Evolutionary conservation across 2,329 filamentous ascomycete species (phyloP).

Genomic region (Trichoderma lentiforme): DNA sequence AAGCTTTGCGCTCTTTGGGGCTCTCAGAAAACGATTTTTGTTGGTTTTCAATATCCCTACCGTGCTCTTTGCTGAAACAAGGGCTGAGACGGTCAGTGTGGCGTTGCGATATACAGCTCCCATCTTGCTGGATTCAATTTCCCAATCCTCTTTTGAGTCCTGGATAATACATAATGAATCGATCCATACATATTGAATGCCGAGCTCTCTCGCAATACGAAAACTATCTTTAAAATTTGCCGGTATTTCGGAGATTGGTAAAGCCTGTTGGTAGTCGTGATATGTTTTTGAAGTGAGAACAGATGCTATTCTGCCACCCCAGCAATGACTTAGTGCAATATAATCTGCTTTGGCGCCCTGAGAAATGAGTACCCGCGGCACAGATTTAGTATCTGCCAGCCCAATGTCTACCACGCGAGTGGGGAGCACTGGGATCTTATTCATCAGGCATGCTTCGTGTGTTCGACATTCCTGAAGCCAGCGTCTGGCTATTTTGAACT

Average conservation of each 20-base stretch:
- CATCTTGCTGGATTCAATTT: slow-evolving; percentile 19
- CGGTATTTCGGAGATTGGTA: slow-evolving; percentile 7
- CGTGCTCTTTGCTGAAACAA: not conserved
- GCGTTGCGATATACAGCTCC: slow-evolving; percentile 18
- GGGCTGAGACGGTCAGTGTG: slow-evolving; percentile 22
- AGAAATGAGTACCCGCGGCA: not conserved
- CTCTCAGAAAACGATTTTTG: not conserved
- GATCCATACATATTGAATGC: slow-evolving; percentile 23
- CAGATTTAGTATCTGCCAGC: not conserved
- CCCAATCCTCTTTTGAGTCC: slow-evolving; percentile 22
- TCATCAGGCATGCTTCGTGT: not conserved
- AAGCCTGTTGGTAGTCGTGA: not conserved
- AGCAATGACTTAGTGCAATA: slow-evolving; percentile 12
- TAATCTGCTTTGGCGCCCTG: not conserved
- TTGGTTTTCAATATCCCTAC: not conserved
- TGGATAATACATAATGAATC: slow-evolving; percentile 25
- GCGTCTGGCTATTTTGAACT: slow-evolving; percentile 1
- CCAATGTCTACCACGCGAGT: slow-evolving; percentile 11
- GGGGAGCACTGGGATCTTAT: not conserved
- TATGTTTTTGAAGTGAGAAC: not conserved
- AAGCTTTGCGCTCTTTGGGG: not conserved
- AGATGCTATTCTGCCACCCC: slow-evolving; percentile 1
- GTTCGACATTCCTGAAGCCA: not conserved
- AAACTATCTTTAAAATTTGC: slow-evolving; percentile 22
- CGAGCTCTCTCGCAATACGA: slow-evolving; percentile 18